Conservation (phyloP, 164 flowering plant genomes). For the Macadamia tetraphylla region DNA sequence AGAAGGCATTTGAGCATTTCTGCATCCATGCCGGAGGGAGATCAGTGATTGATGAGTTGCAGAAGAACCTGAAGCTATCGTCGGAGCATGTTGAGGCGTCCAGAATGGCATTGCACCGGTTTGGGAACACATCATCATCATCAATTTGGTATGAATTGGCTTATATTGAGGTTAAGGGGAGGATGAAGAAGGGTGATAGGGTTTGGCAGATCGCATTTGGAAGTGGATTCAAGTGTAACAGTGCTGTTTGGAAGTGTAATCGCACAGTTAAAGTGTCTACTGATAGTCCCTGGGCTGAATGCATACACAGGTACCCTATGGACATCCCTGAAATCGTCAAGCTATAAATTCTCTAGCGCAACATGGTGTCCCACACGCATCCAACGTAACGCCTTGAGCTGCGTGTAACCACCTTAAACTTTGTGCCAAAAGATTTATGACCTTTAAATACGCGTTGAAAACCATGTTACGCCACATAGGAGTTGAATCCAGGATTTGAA, state of each 20-base stretch:
- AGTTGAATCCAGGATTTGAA: too few species aligned
- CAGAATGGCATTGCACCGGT: conserved; percentile 10
- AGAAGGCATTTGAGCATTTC: conserved; percentile 29
- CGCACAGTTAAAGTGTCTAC: conserved; percentile 7
- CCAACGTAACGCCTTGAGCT: too few species aligned
- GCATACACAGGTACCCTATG: conserved; percentile 19
- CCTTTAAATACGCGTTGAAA: too few species aligned
- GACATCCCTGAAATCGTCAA: conserved; percentile 16
- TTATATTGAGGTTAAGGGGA: background rate
- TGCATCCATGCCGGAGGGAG: conserved; percentile 36
- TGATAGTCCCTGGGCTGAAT: conserved; percentile 20
- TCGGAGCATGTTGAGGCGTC: conserved; percentile 2
- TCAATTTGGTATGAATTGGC: background rate
- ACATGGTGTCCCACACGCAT: too few species aligned
- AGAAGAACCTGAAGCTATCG: conserved; percentile 8
- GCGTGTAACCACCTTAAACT: too few species aligned
- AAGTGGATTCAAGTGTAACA: too few species aligned
- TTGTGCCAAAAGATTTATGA: too few species aligned
- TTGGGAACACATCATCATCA: conserved; percentile 15
- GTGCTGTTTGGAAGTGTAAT: conserved; percentile 22
- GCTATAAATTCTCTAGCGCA: too few species aligned
- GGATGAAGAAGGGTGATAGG: background rate
- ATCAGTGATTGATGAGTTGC: conserved; percentile 29
- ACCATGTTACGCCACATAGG: too few species aligned
- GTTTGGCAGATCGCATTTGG: conserved; percentile 10